Base-by-base conservation (phyloP, 495 filamentous ascomycete species). In the Entonaema liquescens region DNA sequence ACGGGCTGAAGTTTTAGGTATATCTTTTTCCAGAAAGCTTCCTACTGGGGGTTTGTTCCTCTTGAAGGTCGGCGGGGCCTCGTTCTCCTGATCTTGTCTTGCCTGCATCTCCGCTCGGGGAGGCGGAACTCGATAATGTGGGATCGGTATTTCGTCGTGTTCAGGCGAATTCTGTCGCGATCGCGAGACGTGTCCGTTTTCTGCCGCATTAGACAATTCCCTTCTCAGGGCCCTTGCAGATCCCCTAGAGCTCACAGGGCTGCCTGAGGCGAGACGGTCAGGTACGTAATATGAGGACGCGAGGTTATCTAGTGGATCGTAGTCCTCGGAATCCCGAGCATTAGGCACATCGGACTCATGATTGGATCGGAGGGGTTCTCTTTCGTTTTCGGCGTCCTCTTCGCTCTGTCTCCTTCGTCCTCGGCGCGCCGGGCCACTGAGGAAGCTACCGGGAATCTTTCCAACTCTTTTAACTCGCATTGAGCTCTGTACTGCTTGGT, bases 31-130 rank as follows among this genome's bases (percentile, higher is more conserved):
- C 13, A 87, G 66, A 40, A 85, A 81, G 44, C 87, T 80, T 7
- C 84, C 82, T 33, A 82, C 83, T n/a, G 61, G 42, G 0, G 86
- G 82, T 70, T 90, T 92, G 56, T 86, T 85, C 23, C 89, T 85
- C 73, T 88, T 92, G 83, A 93, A 93, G 0, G 90, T 90, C 21
- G 90, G 87, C 8, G 90, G 92, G 8, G 88, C 88, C 58, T 93
- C 90, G 76, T 95, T 96, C 76, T 96, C 93, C 75, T 96, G 91
- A 76, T 94, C 91, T 52, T 87, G 82, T 28, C 78, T 73, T 2
- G 88, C 87, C 8, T 90, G 88, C 29, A 93, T 64, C 42, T 81
- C 77, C 1, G 83, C 75, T 12, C 85, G 84, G 25, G 88, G 83
- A 15, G 86, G 84, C 21, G 89, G 89, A n/a, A 92, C 81, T 64